Base-by-base conservation (phyloP, 1,284 basidiomycete species). In the Ceraceosorus guamensis region DNA sequence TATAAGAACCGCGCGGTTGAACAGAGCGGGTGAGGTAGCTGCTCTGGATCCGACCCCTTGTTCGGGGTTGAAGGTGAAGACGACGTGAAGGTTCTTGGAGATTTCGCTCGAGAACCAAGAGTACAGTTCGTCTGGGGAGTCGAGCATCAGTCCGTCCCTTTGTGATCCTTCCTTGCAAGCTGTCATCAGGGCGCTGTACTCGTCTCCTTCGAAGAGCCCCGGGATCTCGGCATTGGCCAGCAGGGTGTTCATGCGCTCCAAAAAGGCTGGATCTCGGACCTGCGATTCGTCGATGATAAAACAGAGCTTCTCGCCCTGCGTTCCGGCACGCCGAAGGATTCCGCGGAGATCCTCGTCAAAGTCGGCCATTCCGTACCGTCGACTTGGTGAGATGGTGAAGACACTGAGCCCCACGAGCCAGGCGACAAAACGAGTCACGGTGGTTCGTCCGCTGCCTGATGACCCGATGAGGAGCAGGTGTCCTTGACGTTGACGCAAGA, bases 221-320 rank as follows among this genome's bases (percentile, higher is more conserved):
- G 95, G 95, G 14, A 99, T 93, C 77, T 99, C 95, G n/a, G 93
- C 93, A 71, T 99, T 99, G 43, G 95, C 96, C 11, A 99, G 83
- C 4, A 99, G 83, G 0, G 92, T 99, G 77, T 99, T 99, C 91
- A 99, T 97, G 35, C 95, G 85, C 76, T 99, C 95, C 60, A 99
- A 80, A 82, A 98, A 97, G 55, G 95, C 95, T 5, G 95, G 91
- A 76, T 98, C 93, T 41, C 97, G 85, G 32, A 98, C 92, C 71
- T 99, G 98, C 1, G 91, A 95, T 77, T 99, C 95, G 77, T 99
- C 95, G 46, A 99, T 97, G 78, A 98, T 97, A 82, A 98, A 99
- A 76, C 91, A 97, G 44, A 99, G 88, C 79, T 97, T 97, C 78
- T 99, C 95, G 66, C 91, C 92, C 76, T 97, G 97, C 80, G 91